Percentiles rank a stretch among this genome's conserved stretches.
Evolutionary conservation across 768 basidiomycete genomes (phyloP).

Genomic region (Hortiboletus campestris): DNA sequence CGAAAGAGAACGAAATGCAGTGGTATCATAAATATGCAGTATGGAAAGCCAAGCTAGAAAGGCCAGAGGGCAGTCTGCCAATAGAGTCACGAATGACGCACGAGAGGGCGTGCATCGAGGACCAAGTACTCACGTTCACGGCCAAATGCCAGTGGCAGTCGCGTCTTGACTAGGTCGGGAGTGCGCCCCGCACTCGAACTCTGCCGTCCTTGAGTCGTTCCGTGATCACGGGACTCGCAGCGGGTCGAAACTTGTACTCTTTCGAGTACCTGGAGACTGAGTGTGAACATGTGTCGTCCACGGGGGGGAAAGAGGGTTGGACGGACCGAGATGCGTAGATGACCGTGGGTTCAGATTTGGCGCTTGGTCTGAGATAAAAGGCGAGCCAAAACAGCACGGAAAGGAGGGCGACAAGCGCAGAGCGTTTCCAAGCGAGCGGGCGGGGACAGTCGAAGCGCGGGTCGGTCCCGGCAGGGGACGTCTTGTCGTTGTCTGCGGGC

Average conservation of each 20-base stretch:
- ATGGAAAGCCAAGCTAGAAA: too few relatives aligned
- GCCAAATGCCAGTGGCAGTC: too few relatives aligned
- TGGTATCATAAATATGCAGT: too few relatives aligned
- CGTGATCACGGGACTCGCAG: conserved; percentile 78
- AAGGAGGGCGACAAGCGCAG: conserved; percentile 41
- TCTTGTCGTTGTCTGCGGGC: too few relatives aligned
- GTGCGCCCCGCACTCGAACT: conserved; percentile 67
- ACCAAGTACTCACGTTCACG: too few relatives aligned
- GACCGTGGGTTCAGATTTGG: conserved; percentile 40
- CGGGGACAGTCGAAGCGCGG: too few relatives aligned
- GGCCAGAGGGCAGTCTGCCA: too few relatives aligned
- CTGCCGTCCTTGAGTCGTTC: conserved; percentile 64
- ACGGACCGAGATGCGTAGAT: conserved; percentile 65
- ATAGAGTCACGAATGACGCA: too few relatives aligned
- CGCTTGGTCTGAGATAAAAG: conserved; percentile 21
- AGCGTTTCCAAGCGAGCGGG: conserved; percentile 48
- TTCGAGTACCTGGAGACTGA: conserved; percentile 64
- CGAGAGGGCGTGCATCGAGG: too few relatives aligned
- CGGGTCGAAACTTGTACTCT: conserved; percentile 78
- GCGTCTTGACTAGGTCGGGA: conserved; percentile 36
- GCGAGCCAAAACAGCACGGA: conserved; percentile 45
- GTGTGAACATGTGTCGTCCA: neutral
- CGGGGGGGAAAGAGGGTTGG: neutral
- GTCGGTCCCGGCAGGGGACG: neutral
- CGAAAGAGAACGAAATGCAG: too few relatives aligned